phyloP scores from a whole-genome alignment of 352 stramenopile species.

The Pilasporangium apinafurcum region DNA sequence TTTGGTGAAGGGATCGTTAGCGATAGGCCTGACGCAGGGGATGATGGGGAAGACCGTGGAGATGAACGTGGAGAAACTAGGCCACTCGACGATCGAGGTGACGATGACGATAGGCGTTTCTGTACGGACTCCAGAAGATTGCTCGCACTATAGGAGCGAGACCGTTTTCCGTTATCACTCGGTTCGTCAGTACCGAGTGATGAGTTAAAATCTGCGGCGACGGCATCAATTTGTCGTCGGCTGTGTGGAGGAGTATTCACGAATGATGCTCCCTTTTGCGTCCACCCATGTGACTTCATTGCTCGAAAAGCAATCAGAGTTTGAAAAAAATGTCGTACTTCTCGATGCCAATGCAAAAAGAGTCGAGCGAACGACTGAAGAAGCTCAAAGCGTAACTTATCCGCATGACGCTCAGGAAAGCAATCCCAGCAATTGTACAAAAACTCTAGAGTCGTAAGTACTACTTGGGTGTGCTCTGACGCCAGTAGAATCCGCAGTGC shows the following conservation, averaged over 20 bases:
- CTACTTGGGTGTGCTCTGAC: slow-evolving; percentile 83
- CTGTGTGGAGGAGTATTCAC: slow-evolving; percentile 85
- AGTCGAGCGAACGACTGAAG: slow-evolving; percentile 71
- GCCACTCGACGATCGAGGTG: slow-evolving; percentile 56
- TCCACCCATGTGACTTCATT: slow-evolving; percentile 85
- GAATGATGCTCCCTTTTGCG: slow-evolving; percentile 76
- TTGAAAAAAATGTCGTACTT: slow-evolving; percentile 85
- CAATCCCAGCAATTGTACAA: slow-evolving; percentile 89
- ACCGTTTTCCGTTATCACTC: slow-evolving; percentile 39
- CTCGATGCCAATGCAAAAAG: slow-evolving; percentile 85
- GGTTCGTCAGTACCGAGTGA: slow-evolving; percentile 68
- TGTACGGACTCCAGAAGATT: slow-evolving; percentile 80
- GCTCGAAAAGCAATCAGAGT: slow-evolving; percentile 80
- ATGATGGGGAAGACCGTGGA: slow-evolving; percentile 46
- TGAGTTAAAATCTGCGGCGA: slow-evolving; percentile 82
- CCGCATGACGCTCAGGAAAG: slow-evolving; percentile 82
- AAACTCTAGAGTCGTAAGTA: slow-evolving; percentile 83
- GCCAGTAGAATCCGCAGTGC: slow-evolving; percentile 75
- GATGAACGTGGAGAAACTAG: slow-evolving; percentile 59
- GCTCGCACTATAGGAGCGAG: slow-evolving; percentile 76
- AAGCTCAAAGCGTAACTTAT: slow-evolving; percentile 81
- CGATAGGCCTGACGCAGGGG: slow-evolving; percentile 31
- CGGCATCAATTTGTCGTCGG: slow-evolving; percentile 81
- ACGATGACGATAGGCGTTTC: slow-evolving; percentile 72
- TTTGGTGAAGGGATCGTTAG: slow-evolving; percentile 79